These are phyloP conservation scores for Psidium friedrichsthalianum DNA, from an alignment of 345 rosid species.

Conservation along the genomic window DNA sequence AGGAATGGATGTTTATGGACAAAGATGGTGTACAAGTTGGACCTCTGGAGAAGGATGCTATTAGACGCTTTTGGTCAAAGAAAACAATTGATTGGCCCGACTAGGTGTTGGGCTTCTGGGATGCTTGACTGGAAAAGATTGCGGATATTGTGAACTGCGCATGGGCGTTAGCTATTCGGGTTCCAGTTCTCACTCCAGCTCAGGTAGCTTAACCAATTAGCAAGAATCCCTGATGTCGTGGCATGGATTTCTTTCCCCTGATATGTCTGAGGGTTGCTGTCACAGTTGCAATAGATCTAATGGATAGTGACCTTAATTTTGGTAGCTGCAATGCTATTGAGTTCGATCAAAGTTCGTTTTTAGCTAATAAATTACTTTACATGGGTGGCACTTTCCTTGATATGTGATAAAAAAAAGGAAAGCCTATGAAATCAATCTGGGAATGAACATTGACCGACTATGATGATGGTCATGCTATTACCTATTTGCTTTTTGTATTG, in stretches of 20 bases:
- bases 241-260: not conserved
- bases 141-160: slow-evolving; percentile 98
- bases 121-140: slow-evolving; percentile 94
- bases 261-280: not conserved
- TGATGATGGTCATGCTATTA: not conserved
- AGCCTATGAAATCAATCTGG: not conserved
- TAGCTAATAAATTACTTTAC: not conserved
- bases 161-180: slow-evolving; percentile 86
- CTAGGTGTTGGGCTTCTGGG: slow-evolving; percentile 93
- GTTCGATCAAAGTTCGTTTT: not conserved
- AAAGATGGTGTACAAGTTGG: slow-evolving; percentile 77
- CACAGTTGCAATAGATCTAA: not conserved
- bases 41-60: slow-evolving; percentile 91
- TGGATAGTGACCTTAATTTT: not conserved
- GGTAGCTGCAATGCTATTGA: not conserved
- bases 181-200: slow-evolving; percentile 88
- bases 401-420: not conserved
- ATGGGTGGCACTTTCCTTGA: not conserved
- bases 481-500: not conserved
- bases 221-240: not conserved
- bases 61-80: slow-evolving; percentile 94
- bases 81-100: slow-evolving; percentile 77
- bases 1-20: slow-evolving; percentile 92
- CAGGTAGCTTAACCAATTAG: slow-evolving; percentile 47
- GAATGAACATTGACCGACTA: not conserved